Evolutionary conservation across 352 stramenopile species (phyloP).

Genomic region (Phytopythium aichiense): DNA sequence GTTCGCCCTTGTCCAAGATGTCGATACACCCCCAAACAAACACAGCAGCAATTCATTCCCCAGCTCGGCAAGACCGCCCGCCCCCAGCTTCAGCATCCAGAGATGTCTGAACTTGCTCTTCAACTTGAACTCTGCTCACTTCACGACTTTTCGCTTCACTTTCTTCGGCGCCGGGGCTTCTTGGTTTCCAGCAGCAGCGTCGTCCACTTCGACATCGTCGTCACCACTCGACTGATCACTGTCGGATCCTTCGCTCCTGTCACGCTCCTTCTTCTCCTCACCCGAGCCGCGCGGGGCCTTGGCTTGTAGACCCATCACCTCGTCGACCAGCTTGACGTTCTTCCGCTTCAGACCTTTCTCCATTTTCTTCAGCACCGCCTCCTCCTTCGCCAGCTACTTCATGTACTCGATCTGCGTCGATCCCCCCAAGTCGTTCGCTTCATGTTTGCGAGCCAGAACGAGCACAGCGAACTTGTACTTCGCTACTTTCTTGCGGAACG

Average conservation of each 20-base stretch:
- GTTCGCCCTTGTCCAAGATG: no score
- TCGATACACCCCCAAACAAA: no score
- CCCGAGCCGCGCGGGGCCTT: not conserved
- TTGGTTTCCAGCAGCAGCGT: no score
- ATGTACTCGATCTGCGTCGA: conserved; percentile 20
- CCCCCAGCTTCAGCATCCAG: no score
- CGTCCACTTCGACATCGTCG: no score
- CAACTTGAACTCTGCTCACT: no score
- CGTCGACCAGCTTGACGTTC: conserved; percentile 6
- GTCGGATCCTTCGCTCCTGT: not conserved
- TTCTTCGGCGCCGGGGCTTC: no score
- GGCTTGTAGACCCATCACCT: conserved; percentile 9
- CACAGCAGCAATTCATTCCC: no score
- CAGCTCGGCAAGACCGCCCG: no score
- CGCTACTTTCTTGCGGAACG: conserved; percentile 18
- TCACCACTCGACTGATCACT: no score
- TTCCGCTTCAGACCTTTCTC: conserved; percentile 13
- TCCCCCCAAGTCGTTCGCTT: conserved; percentile 12
- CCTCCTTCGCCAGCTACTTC: conserved; percentile 20
- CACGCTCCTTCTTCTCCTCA: not conserved
- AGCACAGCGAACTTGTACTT: conserved; percentile 18
- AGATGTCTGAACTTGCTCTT: no score
- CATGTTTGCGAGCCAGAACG: conserved; percentile 15
- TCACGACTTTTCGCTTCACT: no score
- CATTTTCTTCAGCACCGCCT: conserved; percentile 12